Percentiles rank a stretch among this genome's conserved stretches.
Conservation (phyloP, 768 basidiomycete species). For the Gloeopeniophorella convolvens region DNA sequence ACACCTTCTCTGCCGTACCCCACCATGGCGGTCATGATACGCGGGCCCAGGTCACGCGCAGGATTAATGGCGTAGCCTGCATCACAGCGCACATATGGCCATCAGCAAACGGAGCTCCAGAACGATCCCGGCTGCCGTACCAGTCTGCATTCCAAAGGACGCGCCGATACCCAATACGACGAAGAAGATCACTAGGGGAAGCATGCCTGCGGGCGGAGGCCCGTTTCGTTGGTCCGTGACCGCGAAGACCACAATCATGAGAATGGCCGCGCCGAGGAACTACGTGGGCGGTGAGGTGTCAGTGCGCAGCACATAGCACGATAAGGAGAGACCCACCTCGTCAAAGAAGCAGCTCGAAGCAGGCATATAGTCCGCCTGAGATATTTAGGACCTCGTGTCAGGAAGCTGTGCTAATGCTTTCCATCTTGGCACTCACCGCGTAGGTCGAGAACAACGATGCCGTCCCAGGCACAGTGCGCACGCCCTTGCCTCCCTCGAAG, state of each 20-base stretch:
- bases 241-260: conserved; percentile 47
- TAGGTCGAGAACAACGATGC: conserved; percentile 56
- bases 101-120: too few species aligned
- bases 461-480: conserved; percentile 50
- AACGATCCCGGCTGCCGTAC: conserved; percentile 1
- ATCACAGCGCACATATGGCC: neutral
- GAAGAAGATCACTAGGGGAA: conserved; percentile 50
- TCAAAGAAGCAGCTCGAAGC: conserved; percentile 39
- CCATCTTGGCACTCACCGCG: conserved; percentile 35
- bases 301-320: neutral
- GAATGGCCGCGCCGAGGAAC: conserved; percentile 49
- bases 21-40: conserved; percentile 60
- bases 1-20: conserved; percentile 53
- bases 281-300: conserved; percentile 23
- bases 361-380: conserved; percentile 36
- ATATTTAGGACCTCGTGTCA: neutral
- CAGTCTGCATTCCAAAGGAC: conserved; percentile 54
- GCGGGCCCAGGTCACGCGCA: conserved; percentile 64
- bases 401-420: neutral
- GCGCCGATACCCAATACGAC: conserved; percentile 49
- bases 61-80: conserved; percentile 58
- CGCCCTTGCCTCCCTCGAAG: conserved; percentile 47
- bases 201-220: conserved; percentile 43
- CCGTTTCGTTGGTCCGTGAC: conserved; percentile 46
- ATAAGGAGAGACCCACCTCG: conserved; percentile 28